These are phyloP conservation scores for Haplosporangium gracile DNA, from an alignment of 192 early-diverging fungal species.

Conservation along the genomic window DNA sequence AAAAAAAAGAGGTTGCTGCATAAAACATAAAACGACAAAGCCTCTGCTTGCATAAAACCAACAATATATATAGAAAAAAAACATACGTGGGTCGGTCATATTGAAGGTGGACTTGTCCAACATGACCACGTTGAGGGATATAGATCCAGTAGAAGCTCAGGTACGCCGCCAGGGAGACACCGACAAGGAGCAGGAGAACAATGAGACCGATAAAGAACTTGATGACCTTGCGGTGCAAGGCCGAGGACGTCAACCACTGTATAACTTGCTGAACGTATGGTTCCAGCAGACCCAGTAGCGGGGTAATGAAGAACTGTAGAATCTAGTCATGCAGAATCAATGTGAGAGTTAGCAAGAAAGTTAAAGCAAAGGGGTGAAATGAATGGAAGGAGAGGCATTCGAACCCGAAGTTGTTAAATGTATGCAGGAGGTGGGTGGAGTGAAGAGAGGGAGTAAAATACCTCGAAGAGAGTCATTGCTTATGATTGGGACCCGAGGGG, in stretches of 20 bases:
- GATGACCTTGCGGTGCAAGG: constrained; percentile 56
- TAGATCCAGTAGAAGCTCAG: constrained; percentile 60
- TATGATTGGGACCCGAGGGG: neutral
- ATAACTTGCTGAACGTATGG: constrained; percentile 54
- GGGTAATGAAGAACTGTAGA: constrained; percentile 58
- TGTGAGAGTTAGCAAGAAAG: neutral
- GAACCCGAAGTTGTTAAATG: neutral
- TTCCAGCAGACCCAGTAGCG: constrained; percentile 50
- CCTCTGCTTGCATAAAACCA: too few relatives aligned
- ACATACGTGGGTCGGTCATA: constrained; percentile 55
- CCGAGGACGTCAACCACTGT: constrained; percentile 53
- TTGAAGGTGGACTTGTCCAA: constrained; percentile 58
- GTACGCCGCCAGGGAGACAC: constrained; percentile 53
- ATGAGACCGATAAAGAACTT: constrained; percentile 53
- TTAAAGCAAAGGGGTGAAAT: neutral
- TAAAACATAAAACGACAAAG: too few relatives aligned
- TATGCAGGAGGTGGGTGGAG: neutral
- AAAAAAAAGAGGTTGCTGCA: too few relatives aligned
- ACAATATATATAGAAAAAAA: neutral
- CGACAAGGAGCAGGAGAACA: constrained; percentile 36
- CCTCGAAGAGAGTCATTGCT: constrained; percentile 50
- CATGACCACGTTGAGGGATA: constrained; percentile 59
- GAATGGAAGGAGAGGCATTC: neutral
- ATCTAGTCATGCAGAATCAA: constrained; percentile 22
- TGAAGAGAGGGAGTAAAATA: constrained; percentile 12